phyloP scores from a whole-genome alignment of 805 yeast genomes.

The Kluyveromyces wickerhamii region DNA sequence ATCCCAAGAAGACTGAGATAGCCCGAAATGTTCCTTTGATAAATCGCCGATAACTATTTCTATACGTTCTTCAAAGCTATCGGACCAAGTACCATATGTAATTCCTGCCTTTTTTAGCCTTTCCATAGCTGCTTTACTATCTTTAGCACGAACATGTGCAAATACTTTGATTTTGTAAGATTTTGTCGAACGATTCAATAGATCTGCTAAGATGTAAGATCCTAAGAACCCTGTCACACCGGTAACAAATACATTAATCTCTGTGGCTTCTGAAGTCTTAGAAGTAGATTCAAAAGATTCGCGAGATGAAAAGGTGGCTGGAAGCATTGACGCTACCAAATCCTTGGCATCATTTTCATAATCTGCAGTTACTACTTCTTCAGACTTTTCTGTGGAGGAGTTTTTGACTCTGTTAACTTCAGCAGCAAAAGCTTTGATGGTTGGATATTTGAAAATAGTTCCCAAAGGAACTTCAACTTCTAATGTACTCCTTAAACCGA shows the following conservation, averaged over 20 bases:
- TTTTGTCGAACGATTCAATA: conserved; percentile 47
- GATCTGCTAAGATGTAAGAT: conserved; percentile 72
- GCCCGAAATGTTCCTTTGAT: conserved; percentile 64
- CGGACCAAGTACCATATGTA: conserved; percentile 65
- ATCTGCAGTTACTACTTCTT: conserved; percentile 31
- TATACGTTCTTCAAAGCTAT: conserved; percentile 47
- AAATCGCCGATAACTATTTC: conserved; percentile 79
- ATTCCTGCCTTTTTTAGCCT: conserved; percentile 68
- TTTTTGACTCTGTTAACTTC: conserved; percentile 53
- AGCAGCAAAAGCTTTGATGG: conserved; percentile 67
- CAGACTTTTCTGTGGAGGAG: conserved; percentile 17
- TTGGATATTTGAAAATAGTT: conserved; percentile 81
- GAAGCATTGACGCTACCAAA: conserved; percentile 36
- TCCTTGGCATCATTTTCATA: conserved; percentile 72
- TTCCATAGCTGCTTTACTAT: conserved; percentile 59
- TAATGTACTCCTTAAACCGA: conserved; percentile 73
- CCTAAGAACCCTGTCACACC: conserved; percentile 98
- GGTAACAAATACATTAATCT: conserved; percentile 68
- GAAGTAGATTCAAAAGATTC: conserved; percentile 20
- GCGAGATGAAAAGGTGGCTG: conserved; percentile 39
- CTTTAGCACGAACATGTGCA: conserved; percentile 88
- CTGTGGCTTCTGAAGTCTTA: conserved; percentile 20
- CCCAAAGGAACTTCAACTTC: conserved; percentile 83
- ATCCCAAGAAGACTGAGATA: conserved; percentile 49
- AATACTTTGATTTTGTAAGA: conserved; percentile 45